Percentiles rank a stretch among this genome's conserved stretches.
Conservation (phyloP, 495 filamentous ascomycete species). For the Umbilicaria muhlenbergii region DNA sequence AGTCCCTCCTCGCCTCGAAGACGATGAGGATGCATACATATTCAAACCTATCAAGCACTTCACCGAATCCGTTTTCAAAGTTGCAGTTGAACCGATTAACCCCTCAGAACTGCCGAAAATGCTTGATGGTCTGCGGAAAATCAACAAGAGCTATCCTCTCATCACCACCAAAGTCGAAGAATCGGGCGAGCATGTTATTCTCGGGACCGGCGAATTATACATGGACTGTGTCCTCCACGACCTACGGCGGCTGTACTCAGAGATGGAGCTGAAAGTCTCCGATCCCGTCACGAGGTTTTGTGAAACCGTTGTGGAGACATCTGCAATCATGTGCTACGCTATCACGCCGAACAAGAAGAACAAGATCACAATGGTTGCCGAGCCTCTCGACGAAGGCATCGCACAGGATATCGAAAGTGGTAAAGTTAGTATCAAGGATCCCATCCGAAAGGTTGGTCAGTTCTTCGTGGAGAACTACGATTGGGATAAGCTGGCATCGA, state of each 20-base stretch:
- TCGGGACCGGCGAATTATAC: conserved; percentile 92
- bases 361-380: conserved; percentile 96
- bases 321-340: conserved; percentile 94
- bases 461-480: conserved; percentile 97
- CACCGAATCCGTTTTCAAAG: conserved; percentile 94
- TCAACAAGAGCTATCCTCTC: conserved; percentile 94
- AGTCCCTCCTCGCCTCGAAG: conserved; percentile 62
- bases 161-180: conserved; percentile 96
- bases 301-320: conserved; percentile 95
- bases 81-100: conserved; percentile 95
- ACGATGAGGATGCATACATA: conserved; percentile 84
- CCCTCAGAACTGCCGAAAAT: conserved; percentile 98
- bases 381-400: conserved; percentile 86
- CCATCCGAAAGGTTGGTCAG: conserved; percentile 80
- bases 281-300: conserved; percentile 96
- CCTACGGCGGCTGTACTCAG: conserved; percentile 80
- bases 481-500: conserved; percentile 85
- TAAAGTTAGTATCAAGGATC: conserved; percentile 80
- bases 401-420: conserved; percentile 90
- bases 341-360: conserved; percentile 98
- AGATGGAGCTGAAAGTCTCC: conserved; percentile 98
- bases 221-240: conserved; percentile 99
- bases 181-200: conserved; percentile 90
- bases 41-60: conserved; percentile 89
- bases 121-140: conserved; percentile 88